Conservation (phyloP, 345 rosid genomes). For the Noccaea bulbosa region DNA sequence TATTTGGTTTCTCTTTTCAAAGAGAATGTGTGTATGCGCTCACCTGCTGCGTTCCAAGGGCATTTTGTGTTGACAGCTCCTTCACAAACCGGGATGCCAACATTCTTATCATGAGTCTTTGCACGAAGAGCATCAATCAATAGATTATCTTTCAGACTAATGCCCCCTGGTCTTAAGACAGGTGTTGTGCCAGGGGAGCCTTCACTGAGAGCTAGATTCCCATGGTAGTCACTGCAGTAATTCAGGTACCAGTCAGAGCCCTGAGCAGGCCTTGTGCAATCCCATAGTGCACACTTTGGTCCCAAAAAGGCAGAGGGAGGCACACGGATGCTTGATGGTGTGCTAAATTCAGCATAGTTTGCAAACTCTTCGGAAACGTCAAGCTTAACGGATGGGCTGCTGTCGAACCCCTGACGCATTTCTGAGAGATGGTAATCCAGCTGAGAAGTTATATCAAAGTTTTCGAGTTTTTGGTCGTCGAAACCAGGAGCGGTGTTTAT, state of each 20-base stretch:
- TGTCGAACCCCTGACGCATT: slow-evolving; percentile 52
- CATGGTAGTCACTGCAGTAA: slow-evolving; percentile 81
- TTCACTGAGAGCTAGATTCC: slow-evolving; percentile 63
- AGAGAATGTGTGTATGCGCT: slow-evolving; percentile 29
- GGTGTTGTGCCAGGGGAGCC: slow-evolving; percentile 67
- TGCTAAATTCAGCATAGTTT: slow-evolving; percentile 41
- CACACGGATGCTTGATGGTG: slow-evolving; percentile 54
- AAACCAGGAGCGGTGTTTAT: slow-evolving; percentile 41
- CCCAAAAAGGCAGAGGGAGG: slow-evolving; percentile 85
- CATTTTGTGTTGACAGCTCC: slow-evolving; percentile 83
- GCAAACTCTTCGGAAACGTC: slow-evolving; percentile 43
- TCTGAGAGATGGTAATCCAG: slow-evolving; percentile 55
- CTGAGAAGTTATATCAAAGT: slow-evolving; percentile 52
- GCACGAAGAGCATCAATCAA: slow-evolving; percentile 64
- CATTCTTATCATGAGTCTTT: slow-evolving; percentile 72
- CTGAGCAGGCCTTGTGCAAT: slow-evolving; percentile 85
- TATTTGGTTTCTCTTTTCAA: neutral
- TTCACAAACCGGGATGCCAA: slow-evolving; percentile 86
- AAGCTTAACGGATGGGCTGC: slow-evolving; percentile 45
- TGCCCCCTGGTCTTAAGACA: slow-evolving; percentile 76
- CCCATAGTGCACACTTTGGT: slow-evolving; percentile 92
- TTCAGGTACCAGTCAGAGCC: slow-evolving; percentile 59
- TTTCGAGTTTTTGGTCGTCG: slow-evolving; percentile 43
- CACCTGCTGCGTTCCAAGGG: slow-evolving; percentile 89
- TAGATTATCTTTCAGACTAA: slow-evolving; percentile 71